Percentiles rank a stretch among this genome's conserved stretches.
These are phyloP conservation scores for Penicillium sp. DNA, from an alignment of 2,329 filamentous ascomycete species.

Conservation along the genomic window DNA sequence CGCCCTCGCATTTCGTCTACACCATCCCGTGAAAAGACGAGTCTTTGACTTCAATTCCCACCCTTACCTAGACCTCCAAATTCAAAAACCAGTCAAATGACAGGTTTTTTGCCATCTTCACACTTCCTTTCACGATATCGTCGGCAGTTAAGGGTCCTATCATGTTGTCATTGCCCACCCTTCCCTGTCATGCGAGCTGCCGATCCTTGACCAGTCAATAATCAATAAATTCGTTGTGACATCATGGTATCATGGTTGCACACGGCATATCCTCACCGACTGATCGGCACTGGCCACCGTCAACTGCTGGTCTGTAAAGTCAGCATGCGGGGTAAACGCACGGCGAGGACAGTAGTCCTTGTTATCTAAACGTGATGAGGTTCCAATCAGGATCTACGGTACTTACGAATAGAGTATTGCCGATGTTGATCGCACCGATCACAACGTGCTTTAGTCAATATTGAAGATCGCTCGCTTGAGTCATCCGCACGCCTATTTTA, in stretches of 20 bases:
- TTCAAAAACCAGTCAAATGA: conserved; percentile 9
- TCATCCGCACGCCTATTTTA: not conserved
- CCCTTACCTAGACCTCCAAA: not conserved
- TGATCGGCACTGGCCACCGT: conserved; percentile 16
- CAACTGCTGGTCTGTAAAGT: conserved; percentile 11
- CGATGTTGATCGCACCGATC: conserved; percentile 9
- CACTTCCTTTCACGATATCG: not conserved
- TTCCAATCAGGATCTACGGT: not conserved
- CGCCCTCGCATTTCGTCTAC: not conserved
- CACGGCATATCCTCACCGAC: conserved; percentile 20
- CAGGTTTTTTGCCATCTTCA: not conserved
- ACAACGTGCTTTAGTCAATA: not conserved
- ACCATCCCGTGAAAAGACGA: not conserved
- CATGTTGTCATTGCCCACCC: conserved; percentile 6
- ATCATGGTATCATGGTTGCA: conserved; percentile 17
- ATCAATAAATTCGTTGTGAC: conserved; percentile 11
- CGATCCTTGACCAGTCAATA: conserved; percentile 15
- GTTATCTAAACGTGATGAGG: conserved; percentile 1
- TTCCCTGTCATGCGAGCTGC: conserved; percentile 16
- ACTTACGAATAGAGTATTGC: conserved; percentile 1
- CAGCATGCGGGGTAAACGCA: conserved; percentile 13
- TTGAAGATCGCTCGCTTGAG: not conserved
- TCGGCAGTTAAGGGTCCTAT: not conserved
- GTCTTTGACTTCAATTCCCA: not conserved
- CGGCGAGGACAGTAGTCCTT: not conserved